These are phyloP conservation scores for Coemansia sp. DNA, from an alignment of 192 early-diverging fungal genomes.

Conservation along the genomic window DNA sequence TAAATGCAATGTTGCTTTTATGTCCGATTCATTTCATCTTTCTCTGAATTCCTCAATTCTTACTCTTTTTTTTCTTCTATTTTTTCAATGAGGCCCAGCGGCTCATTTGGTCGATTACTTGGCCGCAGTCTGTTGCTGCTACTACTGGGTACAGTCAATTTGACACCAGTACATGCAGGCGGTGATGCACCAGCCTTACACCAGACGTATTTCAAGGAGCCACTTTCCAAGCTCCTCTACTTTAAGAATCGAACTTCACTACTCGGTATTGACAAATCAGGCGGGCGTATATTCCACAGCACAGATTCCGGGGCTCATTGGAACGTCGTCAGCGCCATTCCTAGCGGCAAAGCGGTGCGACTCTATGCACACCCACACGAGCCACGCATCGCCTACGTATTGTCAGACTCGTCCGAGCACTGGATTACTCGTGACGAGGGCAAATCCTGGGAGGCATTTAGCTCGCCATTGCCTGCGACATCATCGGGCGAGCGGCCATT, in stretches of 20 bases:
- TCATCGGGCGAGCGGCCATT: conserved; percentile 46
- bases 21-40: conserved; percentile 1
- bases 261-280: conserved; percentile 60
- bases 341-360: conserved; percentile 43
- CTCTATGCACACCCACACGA: conserved; percentile 72
- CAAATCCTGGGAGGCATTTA: conserved; percentile 47
- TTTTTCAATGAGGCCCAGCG: conserved; percentile 8
- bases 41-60: background rate
- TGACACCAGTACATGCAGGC: background rate
- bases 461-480: conserved; percentile 41
- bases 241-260: conserved; percentile 43
- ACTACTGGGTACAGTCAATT: conserved; percentile 2
- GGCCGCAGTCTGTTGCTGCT: conserved; percentile 10
- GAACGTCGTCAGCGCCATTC: conserved; percentile 55
- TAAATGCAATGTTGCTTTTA: background rate
- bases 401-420: conserved; percentile 39
- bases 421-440: conserved; percentile 57
- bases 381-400: conserved; percentile 54
- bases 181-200: conserved; percentile 31
- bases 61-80: conserved; percentile 5
- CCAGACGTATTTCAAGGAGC: conserved; percentile 41
- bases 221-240: conserved; percentile 50
- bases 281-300: conserved; percentile 63
- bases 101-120: conserved; percentile 12
- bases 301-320: conserved; percentile 69